These are phyloP conservation scores for Elaeis oleifera DNA, from an alignment of 202 grass and related monocot species.

Conservation along the genomic window DNA sequence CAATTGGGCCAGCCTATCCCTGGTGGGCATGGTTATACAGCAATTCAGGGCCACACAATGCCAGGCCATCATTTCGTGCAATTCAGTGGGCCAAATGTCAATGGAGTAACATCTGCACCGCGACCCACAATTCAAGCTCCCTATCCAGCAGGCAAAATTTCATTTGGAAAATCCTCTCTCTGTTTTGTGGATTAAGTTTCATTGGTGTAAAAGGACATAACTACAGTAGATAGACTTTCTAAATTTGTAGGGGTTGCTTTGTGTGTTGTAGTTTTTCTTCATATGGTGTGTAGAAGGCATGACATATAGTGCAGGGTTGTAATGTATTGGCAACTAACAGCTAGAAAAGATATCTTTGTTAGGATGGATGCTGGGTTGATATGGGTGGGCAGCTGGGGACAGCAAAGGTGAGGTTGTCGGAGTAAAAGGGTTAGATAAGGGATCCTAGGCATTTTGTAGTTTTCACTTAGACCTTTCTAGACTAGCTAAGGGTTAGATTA, in stretches of 20 bases:
- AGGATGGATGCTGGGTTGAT: background rate
- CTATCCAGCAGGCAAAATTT: conserved; percentile 41
- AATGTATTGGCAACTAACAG: conserved; percentile 16
- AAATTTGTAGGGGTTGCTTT: too few species aligned
- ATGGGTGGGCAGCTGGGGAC: too few species aligned
- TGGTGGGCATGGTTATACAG: conserved; percentile 15
- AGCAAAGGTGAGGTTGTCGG: too few species aligned
- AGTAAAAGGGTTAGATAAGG: too few species aligned
- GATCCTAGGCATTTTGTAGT: too few species aligned
- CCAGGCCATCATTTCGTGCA: conserved; percentile 27
- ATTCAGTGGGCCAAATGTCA: conserved; percentile 16
- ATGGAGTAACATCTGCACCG: conserved; percentile 16
- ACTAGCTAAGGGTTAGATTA: too few species aligned
- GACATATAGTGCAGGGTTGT: background rate
- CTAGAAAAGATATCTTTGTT: conserved; percentile 11
- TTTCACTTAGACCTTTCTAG: too few species aligned
- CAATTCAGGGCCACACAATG: conserved; percentile 23
- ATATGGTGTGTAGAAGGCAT: too few species aligned
- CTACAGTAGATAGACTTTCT: too few species aligned
- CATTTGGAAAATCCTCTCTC: background rate
- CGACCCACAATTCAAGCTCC: conserved; percentile 22
- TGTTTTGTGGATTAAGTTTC: background rate
- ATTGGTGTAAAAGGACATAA: too few species aligned
- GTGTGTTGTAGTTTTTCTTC: too few species aligned
- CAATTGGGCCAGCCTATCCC: conserved; percentile 20